Percentiles rank a stretch among this genome's conserved stretches.
phyloP scores from a whole-genome alignment of 352 stramenopile genomes.

The Achlya hypogyna region DNA sequence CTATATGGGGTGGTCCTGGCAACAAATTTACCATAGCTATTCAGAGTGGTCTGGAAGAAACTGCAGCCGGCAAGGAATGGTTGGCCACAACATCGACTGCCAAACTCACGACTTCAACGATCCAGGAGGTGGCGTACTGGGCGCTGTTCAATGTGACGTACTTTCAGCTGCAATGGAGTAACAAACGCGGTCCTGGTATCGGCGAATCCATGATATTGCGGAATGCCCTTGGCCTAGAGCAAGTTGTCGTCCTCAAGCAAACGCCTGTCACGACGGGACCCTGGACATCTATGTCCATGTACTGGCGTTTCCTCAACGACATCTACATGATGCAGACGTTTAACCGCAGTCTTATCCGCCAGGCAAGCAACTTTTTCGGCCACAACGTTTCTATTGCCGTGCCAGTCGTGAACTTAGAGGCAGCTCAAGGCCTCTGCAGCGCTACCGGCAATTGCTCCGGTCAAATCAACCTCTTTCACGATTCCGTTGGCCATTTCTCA shows the following conservation, averaged over 20 bases:
- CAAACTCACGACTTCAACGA: background rate
- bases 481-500: background rate
- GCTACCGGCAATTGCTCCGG: background rate
- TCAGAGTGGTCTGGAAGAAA: background rate
- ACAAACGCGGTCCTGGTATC: background rate
- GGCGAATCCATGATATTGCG: background rate
- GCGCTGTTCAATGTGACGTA: background rate
- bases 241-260: background rate
- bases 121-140: background rate
- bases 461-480: background rate
- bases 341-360: background rate
- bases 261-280: background rate
- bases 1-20: background rate
- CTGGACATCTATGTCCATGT: background rate
- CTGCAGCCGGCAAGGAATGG: background rate
- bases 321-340: background rate
- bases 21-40: constrained; percentile 1
- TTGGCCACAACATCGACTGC: background rate
- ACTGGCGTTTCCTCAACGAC: constrained; percentile 1
- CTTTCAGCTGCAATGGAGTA: background rate
- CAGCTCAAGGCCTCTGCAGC: background rate
- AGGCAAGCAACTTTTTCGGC: background rate
- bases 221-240: background rate
- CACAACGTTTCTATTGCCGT: background rate
- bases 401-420: background rate